phyloP scores from a whole-genome alignment of 1,139 yeast genomes.

The Magnusiomyces paraingens region DNA sequence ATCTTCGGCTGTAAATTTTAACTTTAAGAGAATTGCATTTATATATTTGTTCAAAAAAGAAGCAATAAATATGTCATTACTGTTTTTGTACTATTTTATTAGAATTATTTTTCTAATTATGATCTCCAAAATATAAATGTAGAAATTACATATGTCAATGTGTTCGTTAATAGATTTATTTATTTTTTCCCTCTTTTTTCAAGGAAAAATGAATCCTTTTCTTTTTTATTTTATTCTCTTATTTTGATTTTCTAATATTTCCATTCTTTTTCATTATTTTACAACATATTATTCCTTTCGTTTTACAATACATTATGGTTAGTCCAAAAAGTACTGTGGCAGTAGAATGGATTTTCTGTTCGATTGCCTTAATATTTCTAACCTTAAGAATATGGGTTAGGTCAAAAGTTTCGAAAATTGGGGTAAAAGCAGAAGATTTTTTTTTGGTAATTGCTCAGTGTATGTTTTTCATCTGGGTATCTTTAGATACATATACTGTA shows the following conservation, averaged over 20 bases:
- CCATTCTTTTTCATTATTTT: no score
- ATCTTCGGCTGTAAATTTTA: no score
- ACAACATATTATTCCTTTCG: neutral
- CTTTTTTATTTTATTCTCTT: neutral
- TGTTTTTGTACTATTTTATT: neutral
- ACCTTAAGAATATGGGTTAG: constrained; percentile 25
- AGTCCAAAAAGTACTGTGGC: constrained; percentile 4
- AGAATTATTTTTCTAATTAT: neutral
- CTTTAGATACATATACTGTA: constrained; percentile 25
- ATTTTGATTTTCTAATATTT: neutral
- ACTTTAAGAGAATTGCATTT: no score
- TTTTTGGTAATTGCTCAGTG: constrained; percentile 25
- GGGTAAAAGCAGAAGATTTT: constrained; percentile 28
- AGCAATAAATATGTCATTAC: no score
- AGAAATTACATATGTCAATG: neutral
- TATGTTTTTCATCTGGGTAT: constrained; percentile 27
- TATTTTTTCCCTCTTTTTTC: neutral
- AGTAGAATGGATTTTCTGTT: constrained; percentile 26
- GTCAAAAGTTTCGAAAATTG: constrained; percentile 21
- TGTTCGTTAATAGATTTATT: neutral
- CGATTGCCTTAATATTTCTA: constrained; percentile 20
- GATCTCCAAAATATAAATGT: neutral
- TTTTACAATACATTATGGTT: constrained; percentile 12
- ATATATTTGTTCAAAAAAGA: no score
- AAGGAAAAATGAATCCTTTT: neutral